Evolutionary conservation across 306 rosid genomes (phyloP).

Genomic region (Trichosanthes cucumerina): DNA sequence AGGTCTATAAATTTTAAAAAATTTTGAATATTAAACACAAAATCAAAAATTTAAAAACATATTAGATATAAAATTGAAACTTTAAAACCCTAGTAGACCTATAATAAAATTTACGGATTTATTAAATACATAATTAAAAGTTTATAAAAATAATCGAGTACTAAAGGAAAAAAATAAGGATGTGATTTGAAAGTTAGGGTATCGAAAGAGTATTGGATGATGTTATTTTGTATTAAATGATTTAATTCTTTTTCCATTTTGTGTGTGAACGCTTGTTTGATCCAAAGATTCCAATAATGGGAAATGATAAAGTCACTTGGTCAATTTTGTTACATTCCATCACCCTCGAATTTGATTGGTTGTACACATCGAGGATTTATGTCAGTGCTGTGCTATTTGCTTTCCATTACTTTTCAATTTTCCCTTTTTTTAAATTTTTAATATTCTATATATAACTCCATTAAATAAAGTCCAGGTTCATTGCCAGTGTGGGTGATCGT

Average conservation of each 20-base stretch:
- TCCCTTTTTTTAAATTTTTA: not conserved
- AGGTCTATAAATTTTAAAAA: too few species aligned
- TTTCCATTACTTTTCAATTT: not conserved
- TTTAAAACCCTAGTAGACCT: too few species aligned
- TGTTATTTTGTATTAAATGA: not conserved
- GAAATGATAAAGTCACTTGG: not conserved
- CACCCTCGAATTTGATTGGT: not conserved
- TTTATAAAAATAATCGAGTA: too few species aligned
- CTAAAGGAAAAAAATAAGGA: too few species aligned
- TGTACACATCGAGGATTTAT: not conserved
- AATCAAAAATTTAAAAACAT: too few species aligned
- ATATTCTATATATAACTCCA: not conserved
- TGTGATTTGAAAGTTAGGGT: too few species aligned
- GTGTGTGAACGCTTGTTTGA: not conserved
- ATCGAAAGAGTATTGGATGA: too few species aligned
- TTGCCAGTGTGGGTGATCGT: not conserved
- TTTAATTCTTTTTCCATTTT: not conserved
- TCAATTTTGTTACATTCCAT: not conserved
- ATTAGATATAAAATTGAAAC: too few species aligned
- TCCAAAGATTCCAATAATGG: conserved; percentile 1
- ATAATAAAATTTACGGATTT: too few species aligned
- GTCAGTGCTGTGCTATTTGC: not conserved
- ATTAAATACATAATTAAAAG: too few species aligned
- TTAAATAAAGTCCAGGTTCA: not conserved
- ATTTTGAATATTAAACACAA: too few species aligned